Base-by-base conservation (phyloP, 805 yeast species). In the Wickerhamiella domercqiae region DNA sequence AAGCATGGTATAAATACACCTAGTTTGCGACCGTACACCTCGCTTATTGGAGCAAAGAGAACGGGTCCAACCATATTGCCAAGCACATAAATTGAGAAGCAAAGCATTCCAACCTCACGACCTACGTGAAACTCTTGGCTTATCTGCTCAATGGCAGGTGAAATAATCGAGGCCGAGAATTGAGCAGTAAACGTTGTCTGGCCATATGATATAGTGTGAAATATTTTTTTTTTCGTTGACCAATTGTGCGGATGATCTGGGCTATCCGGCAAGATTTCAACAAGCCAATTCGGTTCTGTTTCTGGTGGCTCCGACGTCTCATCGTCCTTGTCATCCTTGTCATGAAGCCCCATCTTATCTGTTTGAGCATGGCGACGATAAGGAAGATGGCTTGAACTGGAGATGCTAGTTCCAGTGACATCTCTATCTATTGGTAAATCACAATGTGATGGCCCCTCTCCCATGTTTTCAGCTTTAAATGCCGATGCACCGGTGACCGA, bases 21-120 rank as follows among this genome's bases (percentile, higher is more conserved):
- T 21, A 63, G 56, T 38, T 68, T 68, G 43, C 78, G 62, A 15
- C 78, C 78, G 34, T 66, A 51, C 34, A 68, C 61, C 50, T 74
- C 80, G 11, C 75, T 66, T 42, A 74, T 45, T 3, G 80, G 79
- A 0, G 76, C 67, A 37, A 71, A 67, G 2, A 71, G 43, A 59
- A 73, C 58, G 2, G 78, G 78, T 1, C 78, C 78, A 15, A 71
- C 35, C 37, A 75, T 79, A 47, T 74, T 73, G 7, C 78, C 80
- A 21, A 72, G 46, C 5, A 73, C 73, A 44, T 67, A 75, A 28
- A 71, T 43, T 0, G 75, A 56, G 46, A 75, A 58, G 2, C 75
- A 73, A 25, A 75, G 55, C 1, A 66, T 56, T 0, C 73, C 71
- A 4, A 61, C 61, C 4, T 62, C 65, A 22, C 54, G 54, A 13